These are phyloP conservation scores for Triglochin maritima DNA, from an alignment of 106 monocot genomes.

Conservation along the genomic window DNA sequence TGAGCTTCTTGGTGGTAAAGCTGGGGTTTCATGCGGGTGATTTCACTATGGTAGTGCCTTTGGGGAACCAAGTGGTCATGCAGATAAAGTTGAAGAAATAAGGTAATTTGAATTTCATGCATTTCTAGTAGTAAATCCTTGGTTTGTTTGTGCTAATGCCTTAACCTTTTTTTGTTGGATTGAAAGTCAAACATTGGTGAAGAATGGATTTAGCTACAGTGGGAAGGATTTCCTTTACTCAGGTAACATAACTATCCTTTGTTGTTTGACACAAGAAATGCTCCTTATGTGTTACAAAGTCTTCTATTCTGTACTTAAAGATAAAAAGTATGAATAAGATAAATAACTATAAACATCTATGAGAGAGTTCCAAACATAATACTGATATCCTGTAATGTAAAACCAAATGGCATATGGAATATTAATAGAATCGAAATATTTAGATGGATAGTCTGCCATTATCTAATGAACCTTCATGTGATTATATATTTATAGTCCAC, in stretches of 20 bases:
- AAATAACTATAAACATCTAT: too few relatives aligned
- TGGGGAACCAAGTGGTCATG: conserved; percentile 96
- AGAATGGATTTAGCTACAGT: conserved; percentile 28
- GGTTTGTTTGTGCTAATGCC: neutral
- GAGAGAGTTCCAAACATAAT: too few relatives aligned
- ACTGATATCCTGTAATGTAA: too few relatives aligned
- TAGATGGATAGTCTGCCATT: too few relatives aligned
- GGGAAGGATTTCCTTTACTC: conserved; percentile 16
- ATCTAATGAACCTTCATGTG: too few relatives aligned
- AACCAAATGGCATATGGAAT: too few relatives aligned
- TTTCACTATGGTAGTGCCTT: conserved; percentile 99
- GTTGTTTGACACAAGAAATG: too few relatives aligned
- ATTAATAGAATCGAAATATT: too few relatives aligned
- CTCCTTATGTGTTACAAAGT: too few relatives aligned
- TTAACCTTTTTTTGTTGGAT: conserved; percentile 5
- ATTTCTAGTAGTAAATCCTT: neutral
- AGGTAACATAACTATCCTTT: conserved; percentile 7
- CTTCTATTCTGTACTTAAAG: too few relatives aligned
- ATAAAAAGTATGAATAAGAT: too few relatives aligned
- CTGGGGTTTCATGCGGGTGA: conserved; percentile 78
- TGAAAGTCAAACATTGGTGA: conserved; percentile 20
- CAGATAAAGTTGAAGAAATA: conserved; percentile 92
- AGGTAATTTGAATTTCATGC: conserved; percentile 29
- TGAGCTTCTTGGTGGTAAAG: conserved; percentile 95
- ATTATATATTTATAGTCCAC: too few relatives aligned